phyloP scores from a whole-genome alignment of 2,329 filamentous ascomycete species.

The Beauveria medogensis region DNA sequence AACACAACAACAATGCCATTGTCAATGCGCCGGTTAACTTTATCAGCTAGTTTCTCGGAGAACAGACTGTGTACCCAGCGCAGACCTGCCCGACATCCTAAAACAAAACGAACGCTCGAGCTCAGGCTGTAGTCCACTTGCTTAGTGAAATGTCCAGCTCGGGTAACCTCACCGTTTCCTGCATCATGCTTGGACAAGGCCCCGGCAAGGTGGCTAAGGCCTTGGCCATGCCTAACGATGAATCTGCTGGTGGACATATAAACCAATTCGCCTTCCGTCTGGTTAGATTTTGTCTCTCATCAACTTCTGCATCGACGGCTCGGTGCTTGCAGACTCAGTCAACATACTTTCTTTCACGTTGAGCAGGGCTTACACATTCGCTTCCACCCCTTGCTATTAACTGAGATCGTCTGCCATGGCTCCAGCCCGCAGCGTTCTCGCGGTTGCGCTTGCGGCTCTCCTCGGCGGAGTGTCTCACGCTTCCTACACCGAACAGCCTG shows the following conservation, averaged over 20 bases:
- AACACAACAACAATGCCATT: not conserved
- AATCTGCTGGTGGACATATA: not conserved
- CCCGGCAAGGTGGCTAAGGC: not conserved
- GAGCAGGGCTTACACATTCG: conserved; percentile 1
- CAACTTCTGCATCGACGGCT: not conserved
- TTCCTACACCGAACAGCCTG: conserved; percentile 24
- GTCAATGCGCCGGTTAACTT: conserved; percentile 3
- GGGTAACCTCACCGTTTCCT: not conserved
- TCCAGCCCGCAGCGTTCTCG: conserved; percentile 7
- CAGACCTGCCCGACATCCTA: not conserved
- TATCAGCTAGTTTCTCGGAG: not conserved
- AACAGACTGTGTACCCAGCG: not conserved
- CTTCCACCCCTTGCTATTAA: not conserved
- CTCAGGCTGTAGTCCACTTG: not conserved
- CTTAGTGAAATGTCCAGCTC: not conserved
- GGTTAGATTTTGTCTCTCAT: not conserved
- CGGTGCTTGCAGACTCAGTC: not conserved
- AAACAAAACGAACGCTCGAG: conserved; percentile 4
- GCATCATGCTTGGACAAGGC: conserved; percentile 2
- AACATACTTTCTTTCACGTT: not conserved
- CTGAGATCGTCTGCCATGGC: conserved; percentile 1
- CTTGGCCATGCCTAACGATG: not conserved
- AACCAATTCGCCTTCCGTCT: not conserved
- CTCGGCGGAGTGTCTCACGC: conserved; percentile 4
- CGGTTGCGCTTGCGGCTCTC: conserved; percentile 21